phyloP scores from a whole-genome alignment of 768 basidiomycete species.

The Galerina marginata region DNA sequence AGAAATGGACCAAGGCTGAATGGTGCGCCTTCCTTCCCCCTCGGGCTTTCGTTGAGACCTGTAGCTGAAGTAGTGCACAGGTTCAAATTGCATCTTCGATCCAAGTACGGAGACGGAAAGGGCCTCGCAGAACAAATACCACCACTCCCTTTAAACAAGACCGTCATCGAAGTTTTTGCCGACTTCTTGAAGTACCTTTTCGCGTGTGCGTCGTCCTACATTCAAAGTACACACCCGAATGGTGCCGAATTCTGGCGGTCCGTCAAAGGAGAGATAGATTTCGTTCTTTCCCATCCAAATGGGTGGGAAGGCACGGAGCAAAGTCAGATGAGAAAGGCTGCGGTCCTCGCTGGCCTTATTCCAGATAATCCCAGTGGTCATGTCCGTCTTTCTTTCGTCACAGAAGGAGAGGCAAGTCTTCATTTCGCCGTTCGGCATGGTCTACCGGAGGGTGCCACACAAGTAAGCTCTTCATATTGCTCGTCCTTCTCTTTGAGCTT shows the following conservation, averaged over 20 bases:
- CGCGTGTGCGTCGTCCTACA: slow-evolving; percentile 43
- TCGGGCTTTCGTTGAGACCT: neutral
- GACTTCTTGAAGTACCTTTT: slow-evolving; percentile 57
- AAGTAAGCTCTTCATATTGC: neutral
- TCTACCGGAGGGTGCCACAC: slow-evolving; percentile 13
- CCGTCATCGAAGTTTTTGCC: slow-evolving; percentile 44
- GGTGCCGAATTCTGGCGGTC: slow-evolving; percentile 45
- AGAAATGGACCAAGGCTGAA: neutral
- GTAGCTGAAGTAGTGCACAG: neutral
- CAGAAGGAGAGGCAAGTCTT: slow-evolving; percentile 60
- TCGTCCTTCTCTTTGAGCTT: neutral
- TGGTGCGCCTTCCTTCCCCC: neutral
- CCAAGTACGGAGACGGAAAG: neutral
- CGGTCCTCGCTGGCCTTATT: slow-evolving; percentile 5
- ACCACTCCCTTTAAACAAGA: slow-evolving; percentile 44
- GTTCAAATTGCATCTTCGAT: neutral
- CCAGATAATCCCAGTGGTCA: slow-evolving; percentile 31
- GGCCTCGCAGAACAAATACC: slow-evolving; percentile 19
- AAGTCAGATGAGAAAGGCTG: slow-evolving; percentile 4
- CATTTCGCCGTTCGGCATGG: slow-evolving; percentile 48
- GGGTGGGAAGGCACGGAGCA: slow-evolving; percentile 49
- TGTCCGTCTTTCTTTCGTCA: slow-evolving; percentile 45
- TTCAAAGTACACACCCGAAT: slow-evolving; percentile 47
- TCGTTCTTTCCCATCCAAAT: slow-evolving; percentile 47
- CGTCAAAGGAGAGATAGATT: slow-evolving; percentile 39